A percentile compares a stretch with the other conserved stretches of the same genome.
These are phyloP conservation scores for Neurospora terricola DNA, from an alignment of 495 filamentous ascomycete genomes.

Conservation along the genomic window DNA sequence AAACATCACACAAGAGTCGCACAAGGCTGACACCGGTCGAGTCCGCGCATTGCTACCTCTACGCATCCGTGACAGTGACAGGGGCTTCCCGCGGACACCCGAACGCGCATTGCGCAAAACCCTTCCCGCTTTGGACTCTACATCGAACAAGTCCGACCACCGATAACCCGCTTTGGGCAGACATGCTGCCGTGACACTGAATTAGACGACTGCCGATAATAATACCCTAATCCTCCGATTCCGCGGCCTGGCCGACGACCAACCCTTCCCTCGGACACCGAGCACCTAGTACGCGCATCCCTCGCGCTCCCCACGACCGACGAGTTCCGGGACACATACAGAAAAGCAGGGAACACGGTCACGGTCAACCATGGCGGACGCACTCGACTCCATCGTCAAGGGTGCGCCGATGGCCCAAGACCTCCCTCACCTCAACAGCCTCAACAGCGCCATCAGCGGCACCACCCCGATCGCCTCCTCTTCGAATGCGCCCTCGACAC, in stretches of 20 bases:
- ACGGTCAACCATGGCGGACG: conserved; percentile 34
- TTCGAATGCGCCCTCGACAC: conserved; percentile 22
- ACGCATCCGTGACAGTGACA: not conserved
- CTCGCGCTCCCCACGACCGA: not conserved
- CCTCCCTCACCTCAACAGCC: conserved; percentile 22
- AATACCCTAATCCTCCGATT: not conserved
- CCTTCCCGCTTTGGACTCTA: not conserved
- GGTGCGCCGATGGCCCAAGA: conserved; percentile 45
- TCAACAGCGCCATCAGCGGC: conserved; percentile 18
- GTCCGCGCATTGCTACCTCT: not conserved
- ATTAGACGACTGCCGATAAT: not conserved
- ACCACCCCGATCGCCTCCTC: conserved; percentile 29
- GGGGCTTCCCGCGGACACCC: not conserved
- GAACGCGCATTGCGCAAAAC: not conserved
- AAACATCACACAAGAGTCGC: not conserved
- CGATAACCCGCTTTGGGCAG: not conserved
- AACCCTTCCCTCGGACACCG: not conserved
- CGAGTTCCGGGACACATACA: not conserved
- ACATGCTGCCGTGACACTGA: not conserved
- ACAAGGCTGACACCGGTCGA: not conserved
- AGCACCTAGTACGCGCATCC: not conserved
- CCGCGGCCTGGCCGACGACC: not conserved
- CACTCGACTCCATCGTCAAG: conserved; percentile 82
- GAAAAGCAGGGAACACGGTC: conserved; percentile 3
- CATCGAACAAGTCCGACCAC: not conserved